phyloP scores from a whole-genome alignment of 257 asterid genomes.

The Vinca minor region DNA sequence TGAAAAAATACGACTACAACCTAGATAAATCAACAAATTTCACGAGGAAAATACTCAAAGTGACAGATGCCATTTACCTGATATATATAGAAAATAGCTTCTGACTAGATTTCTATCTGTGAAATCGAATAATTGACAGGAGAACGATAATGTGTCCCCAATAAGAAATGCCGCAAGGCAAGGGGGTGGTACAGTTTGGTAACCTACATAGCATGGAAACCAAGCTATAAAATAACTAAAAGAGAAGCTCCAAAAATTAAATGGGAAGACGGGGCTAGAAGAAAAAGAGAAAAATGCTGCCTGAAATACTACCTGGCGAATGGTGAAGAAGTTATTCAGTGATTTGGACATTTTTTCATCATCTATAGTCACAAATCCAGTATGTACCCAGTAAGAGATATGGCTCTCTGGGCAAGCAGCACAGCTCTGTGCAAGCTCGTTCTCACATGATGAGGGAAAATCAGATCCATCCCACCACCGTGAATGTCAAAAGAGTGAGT shows the following conservation, averaged over 20 bases:
- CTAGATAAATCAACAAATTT: neutral
- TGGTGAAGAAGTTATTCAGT: conserved; percentile 70
- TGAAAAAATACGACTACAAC: neutral
- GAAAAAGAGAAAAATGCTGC: neutral
- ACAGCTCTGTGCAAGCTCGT: conserved; percentile 87
- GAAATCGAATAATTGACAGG: conserved; percentile 69
- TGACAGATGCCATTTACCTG: conserved; percentile 36
- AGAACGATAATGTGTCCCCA: conserved; percentile 82
- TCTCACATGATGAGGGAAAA: conserved; percentile 86
- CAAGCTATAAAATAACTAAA: neutral
- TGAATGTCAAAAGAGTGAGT: conserved; percentile 73
- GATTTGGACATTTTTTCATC: conserved; percentile 92
- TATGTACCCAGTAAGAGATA: conserved; percentile 70
- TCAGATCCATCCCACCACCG: conserved; percentile 95
- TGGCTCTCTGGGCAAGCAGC: conserved; percentile 83
- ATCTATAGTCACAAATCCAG: conserved; percentile 70
- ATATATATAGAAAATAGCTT: conserved; percentile 61
- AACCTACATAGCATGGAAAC: conserved; percentile 38
- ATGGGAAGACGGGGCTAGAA: too few relatives aligned
- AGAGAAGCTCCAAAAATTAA: neutral
- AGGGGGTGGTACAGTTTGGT: conserved; percentile 72
- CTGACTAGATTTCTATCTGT: conserved; percentile 69
- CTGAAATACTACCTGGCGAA: conserved; percentile 54
- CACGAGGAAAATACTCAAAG: neutral
- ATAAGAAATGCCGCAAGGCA: conserved; percentile 69